A percentile compares a stretch with the other conserved stretches of the same genome.
phyloP scores from a whole-genome alignment of 306 rosid species.

The Corylus americana region DNA sequence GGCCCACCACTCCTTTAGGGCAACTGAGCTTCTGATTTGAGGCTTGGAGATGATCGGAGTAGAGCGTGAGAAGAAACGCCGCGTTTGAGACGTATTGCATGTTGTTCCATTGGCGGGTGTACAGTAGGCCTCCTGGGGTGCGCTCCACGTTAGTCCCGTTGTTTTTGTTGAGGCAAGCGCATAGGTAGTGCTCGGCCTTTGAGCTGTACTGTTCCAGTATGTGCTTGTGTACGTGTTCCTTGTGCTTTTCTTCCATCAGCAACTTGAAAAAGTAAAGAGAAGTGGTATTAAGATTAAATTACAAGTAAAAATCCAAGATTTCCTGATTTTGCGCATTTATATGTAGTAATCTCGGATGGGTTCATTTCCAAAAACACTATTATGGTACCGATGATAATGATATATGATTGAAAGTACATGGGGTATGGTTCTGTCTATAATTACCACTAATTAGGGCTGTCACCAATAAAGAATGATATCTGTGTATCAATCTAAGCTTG shows the following conservation, averaged over 20 bases:
- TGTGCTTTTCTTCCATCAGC: slow-evolving; percentile 53
- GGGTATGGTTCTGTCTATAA: too few relatives aligned
- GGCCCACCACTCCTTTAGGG: slow-evolving; percentile 31
- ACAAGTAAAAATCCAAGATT: too few relatives aligned
- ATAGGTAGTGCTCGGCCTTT: slow-evolving; percentile 63
- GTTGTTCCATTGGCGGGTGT: slow-evolving; percentile 81
- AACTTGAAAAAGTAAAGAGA: slow-evolving; percentile 40
- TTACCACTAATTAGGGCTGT: too few relatives aligned
- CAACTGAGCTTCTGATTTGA: slow-evolving; percentile 50
- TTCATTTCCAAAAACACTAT: too few relatives aligned
- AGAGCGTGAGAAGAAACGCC: slow-evolving; percentile 60
- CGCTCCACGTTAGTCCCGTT: slow-evolving; percentile 51
- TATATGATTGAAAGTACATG: too few relatives aligned
- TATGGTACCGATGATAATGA: too few relatives aligned
- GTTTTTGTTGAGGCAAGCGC: slow-evolving; percentile 65
- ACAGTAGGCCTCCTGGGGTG: slow-evolving; percentile 82
- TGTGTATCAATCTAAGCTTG: too few relatives aligned
- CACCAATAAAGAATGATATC: too few relatives aligned
- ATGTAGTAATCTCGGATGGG: too few relatives aligned
- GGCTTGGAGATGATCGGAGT: slow-evolving; percentile 56
- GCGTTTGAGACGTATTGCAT: slow-evolving; percentile 72
- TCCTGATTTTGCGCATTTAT: too few relatives aligned
- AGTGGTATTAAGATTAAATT: neutral
- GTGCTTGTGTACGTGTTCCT: slow-evolving; percentile 40
- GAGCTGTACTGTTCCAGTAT: slow-evolving; percentile 53